These are phyloP conservation scores for Theobroma cacao DNA, from an alignment of 345 rosid species.

Conservation along the genomic window DNA sequence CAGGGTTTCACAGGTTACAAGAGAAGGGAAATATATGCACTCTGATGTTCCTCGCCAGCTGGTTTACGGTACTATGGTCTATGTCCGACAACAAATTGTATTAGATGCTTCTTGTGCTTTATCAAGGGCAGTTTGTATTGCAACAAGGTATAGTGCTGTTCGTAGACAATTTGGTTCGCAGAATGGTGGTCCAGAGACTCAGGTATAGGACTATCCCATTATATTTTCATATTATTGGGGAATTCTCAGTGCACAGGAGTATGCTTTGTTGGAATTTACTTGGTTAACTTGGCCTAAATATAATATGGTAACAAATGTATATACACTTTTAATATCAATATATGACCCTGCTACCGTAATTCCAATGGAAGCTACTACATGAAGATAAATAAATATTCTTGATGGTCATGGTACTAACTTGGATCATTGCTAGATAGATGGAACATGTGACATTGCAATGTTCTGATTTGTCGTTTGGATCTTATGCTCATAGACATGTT, in stretches of 20 bases:
- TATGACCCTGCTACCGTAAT: too few relatives aligned
- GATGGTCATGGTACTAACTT: too few relatives aligned
- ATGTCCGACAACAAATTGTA: slow-evolving; percentile 82
- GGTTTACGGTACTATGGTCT: slow-evolving; percentile 96
- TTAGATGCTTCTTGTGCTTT: slow-evolving; percentile 83
- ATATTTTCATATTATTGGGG: neutral
- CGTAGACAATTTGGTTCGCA: slow-evolving; percentile 93
- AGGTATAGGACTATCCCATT: slow-evolving; percentile 42
- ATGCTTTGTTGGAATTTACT: neutral
- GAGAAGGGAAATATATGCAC: slow-evolving; percentile 74
- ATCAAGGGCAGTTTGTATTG: slow-evolving; percentile 92
- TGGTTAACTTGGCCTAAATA: too few relatives aligned
- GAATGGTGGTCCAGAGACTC: slow-evolving; percentile 76
- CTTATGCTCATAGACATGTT: neutral
- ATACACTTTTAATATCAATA: too few relatives aligned
- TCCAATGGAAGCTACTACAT: too few relatives aligned
- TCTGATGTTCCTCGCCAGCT: slow-evolving; percentile 90
- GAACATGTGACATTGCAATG: too few relatives aligned
- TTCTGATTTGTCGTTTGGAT: neutral
- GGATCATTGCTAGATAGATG: too few relatives aligned
- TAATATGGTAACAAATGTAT: too few relatives aligned
- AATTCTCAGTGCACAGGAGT: neutral
- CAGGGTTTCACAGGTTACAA: slow-evolving; percentile 89
- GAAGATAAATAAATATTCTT: too few relatives aligned
- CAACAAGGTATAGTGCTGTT: slow-evolving; percentile 94